A percentile compares a stretch with the other conserved stretches of the same genome.
phyloP scores from a whole-genome alignment of 78 protist genomes.

The Mantamonas sphyraenae region DNA sequence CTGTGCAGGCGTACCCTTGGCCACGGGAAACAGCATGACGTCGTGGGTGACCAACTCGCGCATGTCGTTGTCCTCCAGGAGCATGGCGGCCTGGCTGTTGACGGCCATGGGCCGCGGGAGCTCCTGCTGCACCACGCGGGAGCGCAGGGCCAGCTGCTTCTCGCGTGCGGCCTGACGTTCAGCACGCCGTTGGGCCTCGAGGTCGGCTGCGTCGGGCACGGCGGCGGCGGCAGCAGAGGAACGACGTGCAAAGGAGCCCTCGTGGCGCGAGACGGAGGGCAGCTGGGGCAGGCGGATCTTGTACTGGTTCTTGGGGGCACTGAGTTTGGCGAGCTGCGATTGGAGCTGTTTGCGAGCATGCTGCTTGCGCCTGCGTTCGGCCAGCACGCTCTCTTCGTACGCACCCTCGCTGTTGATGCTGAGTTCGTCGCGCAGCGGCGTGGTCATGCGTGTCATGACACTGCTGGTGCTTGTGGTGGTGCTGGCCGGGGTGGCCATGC shows the following conservation, averaged over 20 bases:
- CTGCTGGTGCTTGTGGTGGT: not conserved
- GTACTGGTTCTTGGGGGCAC: not conserved
- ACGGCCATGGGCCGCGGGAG: conserved; percentile 18
- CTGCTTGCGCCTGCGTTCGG: not conserved
- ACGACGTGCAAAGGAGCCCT: not conserved
- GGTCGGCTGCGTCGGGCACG: not conserved
- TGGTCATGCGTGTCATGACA: not conserved
- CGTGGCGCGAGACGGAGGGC: not conserved
- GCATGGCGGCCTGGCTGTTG: too few relatives aligned
- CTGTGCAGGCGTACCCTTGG: too few relatives aligned
- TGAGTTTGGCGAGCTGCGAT: not conserved
- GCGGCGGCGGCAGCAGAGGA: not conserved
- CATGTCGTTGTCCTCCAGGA: too few relatives aligned
- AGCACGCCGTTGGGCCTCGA: not conserved
- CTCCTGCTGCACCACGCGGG: not conserved
- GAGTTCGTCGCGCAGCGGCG: not conserved
- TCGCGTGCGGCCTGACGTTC: not conserved
- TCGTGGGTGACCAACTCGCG: too few relatives aligned
- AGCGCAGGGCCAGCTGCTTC: not conserved
- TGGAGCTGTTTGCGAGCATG: not conserved
- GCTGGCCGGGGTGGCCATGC: not conserved
- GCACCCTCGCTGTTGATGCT: not conserved
- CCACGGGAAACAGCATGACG: too few relatives aligned
- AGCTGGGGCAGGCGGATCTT: not conserved
- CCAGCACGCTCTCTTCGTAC: too few relatives aligned